Evolutionary conservation across 768 basidiomycete genomes (phyloP), one percentile per base, ranked within the genome.

Genomic region (Gautieria morchelliformis): DNA sequence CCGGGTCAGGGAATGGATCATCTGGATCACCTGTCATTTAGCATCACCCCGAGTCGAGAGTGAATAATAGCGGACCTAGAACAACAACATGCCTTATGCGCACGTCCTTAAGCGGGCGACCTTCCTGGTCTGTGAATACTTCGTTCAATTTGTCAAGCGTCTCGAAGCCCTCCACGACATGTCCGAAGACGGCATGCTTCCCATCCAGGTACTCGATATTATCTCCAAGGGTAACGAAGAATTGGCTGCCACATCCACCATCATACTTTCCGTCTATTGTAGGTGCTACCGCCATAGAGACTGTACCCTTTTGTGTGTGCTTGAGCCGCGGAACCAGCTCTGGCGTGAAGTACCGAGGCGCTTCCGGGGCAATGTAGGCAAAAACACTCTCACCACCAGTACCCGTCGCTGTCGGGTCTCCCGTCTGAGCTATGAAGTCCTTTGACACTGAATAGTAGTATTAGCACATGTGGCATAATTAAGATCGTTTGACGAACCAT

Each of bases 201-300:
- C 93, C 92, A 63, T 99, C 95, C 51, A 99, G 81, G 68, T 98
- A 98, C 59, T 96, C 93, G 67, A 96, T 89, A 59, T 84, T 83
- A 63, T 94, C 88, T 11, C 77, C 84, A 2, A 99, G 78, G 0
- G 96, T 99, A 65, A 99, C 80, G 71, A 97, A 99, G 75, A 98
- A 99, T 65, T 98, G 96, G 63, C 87, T 89, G 11, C 93, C 95
- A 63, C 91, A 93, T 14, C 93, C 87, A n/a, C 81, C 87, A 17
- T 68, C 67, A 27, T 62, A 64, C 32, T 60, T 73, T 72, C 78
- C 82, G 52, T 82, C 84, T 12, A 86, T 62, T 1, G 82, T 74
- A n/a, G 93, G 93, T 3, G 95, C 89, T 10, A 97, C 83, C 8
- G 96, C 96, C 96, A 98, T 98, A 0, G 93, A 97, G 15, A 99